Base-by-base conservation (phyloP, 2,329 filamentous ascomycete species). In the Neospermospora avenae region DNA sequence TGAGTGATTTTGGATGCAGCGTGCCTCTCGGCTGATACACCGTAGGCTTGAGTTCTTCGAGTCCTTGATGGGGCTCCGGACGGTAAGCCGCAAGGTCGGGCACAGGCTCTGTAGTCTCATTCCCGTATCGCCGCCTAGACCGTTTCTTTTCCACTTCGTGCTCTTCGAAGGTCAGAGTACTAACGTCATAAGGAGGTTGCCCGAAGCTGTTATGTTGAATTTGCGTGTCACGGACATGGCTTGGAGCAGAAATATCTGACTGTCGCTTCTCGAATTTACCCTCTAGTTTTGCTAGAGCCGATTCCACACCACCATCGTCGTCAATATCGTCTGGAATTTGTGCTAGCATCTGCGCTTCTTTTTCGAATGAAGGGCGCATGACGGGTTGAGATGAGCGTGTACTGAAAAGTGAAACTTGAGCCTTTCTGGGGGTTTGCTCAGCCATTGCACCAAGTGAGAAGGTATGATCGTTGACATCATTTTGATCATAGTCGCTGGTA, bases 281-380 rank as follows among this genome's bases (percentile, higher is more conserved):
- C 76, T 99, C 95, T 0, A 99, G 81, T 70, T 98, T 99, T 68
- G 93, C 76, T 54, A 99, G 74, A 0, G 95, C 91, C n/a, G 93
- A 92, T 71, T 98, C 95, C 25, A 98, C 87, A 13, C 93, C 93
- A 6, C 91, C 91, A 70, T 96, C 90, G 48, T 88, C 87, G 62
- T 87, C 83, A 16, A 78, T 72, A 39, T 96, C 91, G 70, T 97
- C 93, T 0, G 93, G 91, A 25, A 98, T 90, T 58, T 90, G 87
- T 2, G 93, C 91, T 57, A 99, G 84, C 68, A 90, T 90, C 61
- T 93, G 87, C 1, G 96, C 91, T 69, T 96, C 92, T 2, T 84
- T 88, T 73, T 98, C 91, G 67, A 98, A 97, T 0, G 93, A 97
- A 1, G 84, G 82, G 3, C 84, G 81, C 82, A 86, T 85, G 1